These are phyloP conservation scores for Eucalyptus albens DNA, from an alignment of 345 rosid genomes.

Conservation along the genomic window DNA sequence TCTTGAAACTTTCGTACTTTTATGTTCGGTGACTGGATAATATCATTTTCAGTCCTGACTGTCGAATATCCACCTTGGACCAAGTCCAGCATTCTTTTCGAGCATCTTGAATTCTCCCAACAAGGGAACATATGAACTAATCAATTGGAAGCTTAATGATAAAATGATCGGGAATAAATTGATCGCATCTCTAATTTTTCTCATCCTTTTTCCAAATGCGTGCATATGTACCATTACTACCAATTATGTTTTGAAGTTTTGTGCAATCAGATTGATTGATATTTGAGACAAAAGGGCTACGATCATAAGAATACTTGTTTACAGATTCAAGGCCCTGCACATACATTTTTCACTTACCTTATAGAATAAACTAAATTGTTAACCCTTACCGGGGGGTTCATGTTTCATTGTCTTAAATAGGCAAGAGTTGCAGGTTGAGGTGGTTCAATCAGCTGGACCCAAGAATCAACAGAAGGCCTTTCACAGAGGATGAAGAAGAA, in stretches of 20 bases:
- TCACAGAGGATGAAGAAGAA: constrained; percentile 47
- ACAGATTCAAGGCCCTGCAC: background rate
- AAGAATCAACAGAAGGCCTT: constrained; percentile 39
- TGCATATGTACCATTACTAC: background rate
- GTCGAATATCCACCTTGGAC: background rate
- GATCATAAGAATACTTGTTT: background rate
- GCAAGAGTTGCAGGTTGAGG: constrained; percentile 54
- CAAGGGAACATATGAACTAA: background rate
- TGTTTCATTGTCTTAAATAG: background rate
- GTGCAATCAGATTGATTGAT: background rate
- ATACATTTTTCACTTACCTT: background rate
- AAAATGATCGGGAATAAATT: background rate
- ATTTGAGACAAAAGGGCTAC: background rate
- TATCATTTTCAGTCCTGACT: background rate
- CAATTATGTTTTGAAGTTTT: background rate
- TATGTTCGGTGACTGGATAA: background rate
- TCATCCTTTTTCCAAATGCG: background rate
- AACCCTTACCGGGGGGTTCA: background rate
- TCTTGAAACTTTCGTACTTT: background rate
- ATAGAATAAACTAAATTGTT: background rate
- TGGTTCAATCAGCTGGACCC: constrained; percentile 63
- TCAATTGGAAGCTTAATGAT: background rate
- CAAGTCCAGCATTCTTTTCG: background rate
- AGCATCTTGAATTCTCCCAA: background rate
- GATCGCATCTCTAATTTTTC: background rate